phyloP scores from a whole-genome alignment of 2,329 filamentous ascomycete genomes.

The Fusarium annulatum region DNA sequence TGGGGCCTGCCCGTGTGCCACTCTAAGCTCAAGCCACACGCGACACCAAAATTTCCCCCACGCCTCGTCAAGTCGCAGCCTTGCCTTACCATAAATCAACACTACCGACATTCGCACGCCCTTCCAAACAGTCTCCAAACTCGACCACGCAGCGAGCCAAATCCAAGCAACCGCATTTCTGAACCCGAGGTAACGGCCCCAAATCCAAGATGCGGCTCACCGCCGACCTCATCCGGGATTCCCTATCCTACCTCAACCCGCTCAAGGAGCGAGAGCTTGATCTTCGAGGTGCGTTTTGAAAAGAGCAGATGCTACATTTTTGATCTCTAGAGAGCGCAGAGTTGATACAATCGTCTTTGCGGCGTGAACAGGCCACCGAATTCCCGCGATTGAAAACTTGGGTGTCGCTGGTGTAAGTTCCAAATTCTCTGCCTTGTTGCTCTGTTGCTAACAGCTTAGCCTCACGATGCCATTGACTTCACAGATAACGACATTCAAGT shows the following conservation, averaged over 20 bases:
- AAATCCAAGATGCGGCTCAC: constrained; percentile 85
- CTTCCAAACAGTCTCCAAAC: constrained; percentile 1
- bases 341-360: constrained; percentile 77
- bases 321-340: constrained; percentile 66
- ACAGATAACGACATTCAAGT: constrained; percentile 97
- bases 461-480: constrained; percentile 96
- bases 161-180: background rate
- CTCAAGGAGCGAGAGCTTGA: constrained; percentile 99
- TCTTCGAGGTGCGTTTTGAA: constrained; percentile 95
- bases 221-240: constrained; percentile 91
- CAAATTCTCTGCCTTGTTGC: background rate
- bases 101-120: constrained; percentile 14
- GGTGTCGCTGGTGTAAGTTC: constrained; percentile 87
- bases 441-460: constrained; percentile 60
- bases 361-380: constrained; percentile 88
- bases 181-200: constrained; percentile 42
- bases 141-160: background rate
- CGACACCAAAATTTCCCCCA: constrained; percentile 48
- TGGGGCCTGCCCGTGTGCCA: constrained; percentile 17
- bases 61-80: constrained; percentile 45
- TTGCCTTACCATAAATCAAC: constrained; percentile 45
- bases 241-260: constrained; percentile 98
- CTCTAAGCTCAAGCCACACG: constrained; percentile 30
- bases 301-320: constrained; percentile 95
- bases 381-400: constrained; percentile 96